These are phyloP conservation scores for Mixia osmundae DNA, from an alignment of 1,284 basidiomycete species.

Conservation along the genomic window DNA sequence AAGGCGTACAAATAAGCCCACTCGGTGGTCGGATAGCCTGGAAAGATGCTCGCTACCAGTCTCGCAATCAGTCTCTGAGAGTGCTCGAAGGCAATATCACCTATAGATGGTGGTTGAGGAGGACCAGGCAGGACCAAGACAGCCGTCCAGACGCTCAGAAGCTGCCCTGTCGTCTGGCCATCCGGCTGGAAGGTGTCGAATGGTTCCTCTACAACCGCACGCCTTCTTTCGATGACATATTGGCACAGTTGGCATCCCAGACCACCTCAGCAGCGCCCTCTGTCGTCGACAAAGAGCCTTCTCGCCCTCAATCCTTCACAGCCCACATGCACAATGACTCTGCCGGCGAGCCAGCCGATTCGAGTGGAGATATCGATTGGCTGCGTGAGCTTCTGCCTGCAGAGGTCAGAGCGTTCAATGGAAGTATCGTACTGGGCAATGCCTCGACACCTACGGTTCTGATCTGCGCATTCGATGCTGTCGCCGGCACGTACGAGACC, in stretches of 20 bases:
- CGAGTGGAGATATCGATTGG: conserved; percentile 26
- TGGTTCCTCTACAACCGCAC: conserved; percentile 77
- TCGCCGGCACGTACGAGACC: conserved; percentile 51
- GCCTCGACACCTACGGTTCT: conserved; percentile 54
- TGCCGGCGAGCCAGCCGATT: conserved; percentile 1
- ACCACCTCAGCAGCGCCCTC: neutral
- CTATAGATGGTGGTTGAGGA: conserved; percentile 76
- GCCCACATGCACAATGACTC: conserved; percentile 4
- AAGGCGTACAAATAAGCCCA: conserved; percentile 61
- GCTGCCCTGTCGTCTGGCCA: conserved; percentile 47
- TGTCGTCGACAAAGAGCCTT: neutral
- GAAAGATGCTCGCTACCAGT: conserved; percentile 65
- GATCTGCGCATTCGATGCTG: conserved; percentile 47
- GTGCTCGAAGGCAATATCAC: conserved; percentile 53
- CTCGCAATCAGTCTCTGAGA: conserved; percentile 62
- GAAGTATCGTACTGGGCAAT: conserved; percentile 59
- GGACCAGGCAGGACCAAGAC: conserved; percentile 33
- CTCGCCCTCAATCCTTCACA: neutral
- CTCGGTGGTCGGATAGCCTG: conserved; percentile 61
- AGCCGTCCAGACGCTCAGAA: conserved; percentile 14
- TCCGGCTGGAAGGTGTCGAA: conserved; percentile 59
- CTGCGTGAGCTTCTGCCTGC: conserved; percentile 56
- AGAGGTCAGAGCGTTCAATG: conserved; percentile 44
- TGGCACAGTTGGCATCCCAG: conserved; percentile 26
- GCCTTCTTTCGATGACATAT: conserved; percentile 58